Evolutionary conservation across 768 basidiomycete species (phyloP), one percentile per base, ranked within the genome.

Genomic region (Mycena venus): DNA sequence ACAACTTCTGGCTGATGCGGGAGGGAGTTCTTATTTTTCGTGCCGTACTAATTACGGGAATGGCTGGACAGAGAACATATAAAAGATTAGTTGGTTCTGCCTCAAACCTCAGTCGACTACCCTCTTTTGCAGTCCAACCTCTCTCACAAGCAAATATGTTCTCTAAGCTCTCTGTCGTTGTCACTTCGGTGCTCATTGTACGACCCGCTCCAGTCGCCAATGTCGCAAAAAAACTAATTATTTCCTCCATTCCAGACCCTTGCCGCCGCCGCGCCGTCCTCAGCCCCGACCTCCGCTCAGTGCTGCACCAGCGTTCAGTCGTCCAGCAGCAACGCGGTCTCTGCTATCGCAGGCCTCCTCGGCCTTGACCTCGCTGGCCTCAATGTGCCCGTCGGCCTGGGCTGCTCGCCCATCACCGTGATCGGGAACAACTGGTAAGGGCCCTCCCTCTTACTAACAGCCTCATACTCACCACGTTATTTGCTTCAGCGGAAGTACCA

Each of bases 11-110:
- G 15, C 56, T 58, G 56, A 58, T 58, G 56, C n/a, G 56, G 17
- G 27, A n/a, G 34, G 58, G 58, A 59, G 58, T 59, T 0, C 58
- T 59, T 59, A 59, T 59, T 59, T n/a, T 59, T 59, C 34, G 34
- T 59, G 58, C 58, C 58, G 58, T 59, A 59, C 47, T 19, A 55
- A 31, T 58, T 17, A 58, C 55, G 55, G 55, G 17, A 36, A 38
- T 59, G 58, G 34, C 58, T 59, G 58, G 58, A 59, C 34, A n/a
- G n/a, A 59, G n/a, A 59, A 59, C 34, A 59, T 59, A 59, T 59
- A 59, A 59, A n/a, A 59, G 58, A 21, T 38, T 36, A 34, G 31
- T n/a, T 38, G 58, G 34, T 38, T 59, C 58, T 59, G 34, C 34
- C 58, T 59, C 58, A 59, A 38, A 59, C 58, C 58, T 59, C 58